Conservation (phyloP, 2,329 filamentous ascomycete genomes). For the Geosmithia putterillii region DNA sequence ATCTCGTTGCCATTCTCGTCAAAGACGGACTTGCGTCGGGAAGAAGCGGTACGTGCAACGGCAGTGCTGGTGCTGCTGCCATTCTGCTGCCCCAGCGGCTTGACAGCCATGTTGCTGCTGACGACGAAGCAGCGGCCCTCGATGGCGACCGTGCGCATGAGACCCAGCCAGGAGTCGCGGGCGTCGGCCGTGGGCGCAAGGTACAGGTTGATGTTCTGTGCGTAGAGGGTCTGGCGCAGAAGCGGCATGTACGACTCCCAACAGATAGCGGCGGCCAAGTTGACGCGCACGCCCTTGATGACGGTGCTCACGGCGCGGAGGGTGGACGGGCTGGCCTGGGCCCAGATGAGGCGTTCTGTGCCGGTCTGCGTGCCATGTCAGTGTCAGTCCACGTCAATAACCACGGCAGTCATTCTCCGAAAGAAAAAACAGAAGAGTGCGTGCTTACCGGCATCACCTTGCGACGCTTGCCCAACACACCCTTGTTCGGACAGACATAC, state of each 20-base stretch:
- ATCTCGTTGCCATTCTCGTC: conserved; percentile 45
- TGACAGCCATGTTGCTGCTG: conserved; percentile 72
- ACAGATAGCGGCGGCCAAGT: conserved; percentile 79
- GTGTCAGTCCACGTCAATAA: background rate
- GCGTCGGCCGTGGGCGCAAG: conserved; percentile 82
- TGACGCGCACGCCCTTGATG: conserved; percentile 68
- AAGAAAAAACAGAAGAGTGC: background rate
- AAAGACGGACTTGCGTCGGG: conserved; percentile 27
- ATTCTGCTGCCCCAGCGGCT: conserved; percentile 28
- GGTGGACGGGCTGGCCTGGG: conserved; percentile 68
- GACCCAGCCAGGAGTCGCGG: conserved; percentile 66
- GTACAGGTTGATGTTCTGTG: conserved; percentile 85
- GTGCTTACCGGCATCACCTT: conserved; percentile 76
- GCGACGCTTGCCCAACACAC: conserved; percentile 70
- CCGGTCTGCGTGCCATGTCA: conserved; percentile 53
- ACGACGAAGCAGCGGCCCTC: conserved; percentile 82
- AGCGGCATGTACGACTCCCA: conserved; percentile 98
- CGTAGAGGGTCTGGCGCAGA: conserved; percentile 70
- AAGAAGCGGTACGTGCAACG: too few species aligned
- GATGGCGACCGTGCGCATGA: conserved; percentile 71
- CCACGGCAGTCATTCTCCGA: background rate
- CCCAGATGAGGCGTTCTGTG: conserved; percentile 76
- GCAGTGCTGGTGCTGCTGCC: conserved; percentile 15
- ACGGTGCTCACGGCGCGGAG: conserved; percentile 67
- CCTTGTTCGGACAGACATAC: conserved; percentile 65